Evolutionary conservation across 2,329 filamentous ascomycete genomes (phyloP).

Genomic region (Nigrospora sphaerica): DNA sequence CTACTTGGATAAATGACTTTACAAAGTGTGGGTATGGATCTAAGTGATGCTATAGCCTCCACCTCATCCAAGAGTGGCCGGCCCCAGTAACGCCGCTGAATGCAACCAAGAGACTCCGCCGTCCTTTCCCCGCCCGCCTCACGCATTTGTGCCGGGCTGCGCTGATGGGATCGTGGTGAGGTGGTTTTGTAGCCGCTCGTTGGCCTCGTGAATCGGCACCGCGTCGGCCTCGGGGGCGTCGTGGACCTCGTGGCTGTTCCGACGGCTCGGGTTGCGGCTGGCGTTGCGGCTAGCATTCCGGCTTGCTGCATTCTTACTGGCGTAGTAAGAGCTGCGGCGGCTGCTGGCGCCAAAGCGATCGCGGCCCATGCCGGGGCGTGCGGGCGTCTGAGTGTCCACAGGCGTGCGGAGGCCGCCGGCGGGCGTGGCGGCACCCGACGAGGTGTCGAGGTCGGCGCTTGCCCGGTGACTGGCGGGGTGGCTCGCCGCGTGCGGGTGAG

Average conservation of each 20-base stretch:
- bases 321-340: slow-evolving; percentile 6
- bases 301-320: slow-evolving; percentile 3
- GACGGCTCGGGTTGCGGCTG: not conserved
- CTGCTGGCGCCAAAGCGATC: slow-evolving; percentile 5
- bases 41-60: no score
- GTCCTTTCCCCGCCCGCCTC: no score
- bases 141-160: not conserved
- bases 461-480: no score
- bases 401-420: not conserved
- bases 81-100: no score
- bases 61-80: no score
- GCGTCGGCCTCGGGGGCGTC: not conserved
- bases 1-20: no score
- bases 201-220: not conserved
- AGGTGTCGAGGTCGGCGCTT: not conserved
- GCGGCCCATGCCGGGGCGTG: not conserved
- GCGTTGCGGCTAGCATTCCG: slow-evolving; percentile 2
- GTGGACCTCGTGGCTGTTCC: slow-evolving; percentile 3
- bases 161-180: slow-evolving; percentile 3
- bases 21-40: no score
- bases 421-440: not conserved
- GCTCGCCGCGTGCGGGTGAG: no score
- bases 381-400: not conserved
- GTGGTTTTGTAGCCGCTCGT: slow-evolving; percentile 1
- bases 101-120: no score